phyloP scores from a whole-genome alignment of 768 basidiomycete species.

The Amanita rimosa region DNA sequence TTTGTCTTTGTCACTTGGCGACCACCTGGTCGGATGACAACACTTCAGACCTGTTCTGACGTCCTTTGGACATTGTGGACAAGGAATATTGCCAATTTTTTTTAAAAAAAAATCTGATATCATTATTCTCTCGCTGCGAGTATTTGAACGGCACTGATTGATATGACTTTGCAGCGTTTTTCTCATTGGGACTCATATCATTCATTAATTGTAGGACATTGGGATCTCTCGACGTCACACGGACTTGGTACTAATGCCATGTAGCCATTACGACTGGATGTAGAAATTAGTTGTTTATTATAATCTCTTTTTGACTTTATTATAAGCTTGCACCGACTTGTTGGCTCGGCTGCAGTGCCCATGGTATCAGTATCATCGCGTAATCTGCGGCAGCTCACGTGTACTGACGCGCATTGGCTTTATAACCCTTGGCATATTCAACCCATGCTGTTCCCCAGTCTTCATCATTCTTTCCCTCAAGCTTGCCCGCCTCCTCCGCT shows the following conservation, averaged over 20 bases:
- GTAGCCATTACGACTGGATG: no score
- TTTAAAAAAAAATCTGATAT: constrained; percentile 24
- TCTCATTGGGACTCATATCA: neutral
- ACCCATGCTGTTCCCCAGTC: neutral
- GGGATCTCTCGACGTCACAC: no score
- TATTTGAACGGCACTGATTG: constrained; percentile 9
- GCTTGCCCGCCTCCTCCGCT: constrained; percentile 5
- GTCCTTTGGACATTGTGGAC: constrained; percentile 37
- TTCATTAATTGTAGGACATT: no score
- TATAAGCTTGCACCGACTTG: no score
- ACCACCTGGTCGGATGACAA: constrained; percentile 41
- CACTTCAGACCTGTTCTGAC: constrained; percentile 75
- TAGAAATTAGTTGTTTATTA: neutral
- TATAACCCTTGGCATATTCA: neutral
- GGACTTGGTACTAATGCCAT: no score
- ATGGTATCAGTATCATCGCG: no score
- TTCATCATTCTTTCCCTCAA: neutral
- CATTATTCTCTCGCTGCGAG: constrained; percentile 9
- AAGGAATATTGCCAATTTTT: constrained; percentile 49
- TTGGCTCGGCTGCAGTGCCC: no score
- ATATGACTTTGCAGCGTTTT: neutral
- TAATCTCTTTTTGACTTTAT: no score
- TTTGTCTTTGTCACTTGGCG: constrained; percentile 1
- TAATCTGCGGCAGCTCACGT: neutral
- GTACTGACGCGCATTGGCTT: neutral